Percentiles rank a stretch among this genome's conserved stretches.
These are phyloP conservation scores for Sporisorium scitamineum DNA, from an alignment of 1,284 basidiomycete genomes.

Conservation along the genomic window DNA sequence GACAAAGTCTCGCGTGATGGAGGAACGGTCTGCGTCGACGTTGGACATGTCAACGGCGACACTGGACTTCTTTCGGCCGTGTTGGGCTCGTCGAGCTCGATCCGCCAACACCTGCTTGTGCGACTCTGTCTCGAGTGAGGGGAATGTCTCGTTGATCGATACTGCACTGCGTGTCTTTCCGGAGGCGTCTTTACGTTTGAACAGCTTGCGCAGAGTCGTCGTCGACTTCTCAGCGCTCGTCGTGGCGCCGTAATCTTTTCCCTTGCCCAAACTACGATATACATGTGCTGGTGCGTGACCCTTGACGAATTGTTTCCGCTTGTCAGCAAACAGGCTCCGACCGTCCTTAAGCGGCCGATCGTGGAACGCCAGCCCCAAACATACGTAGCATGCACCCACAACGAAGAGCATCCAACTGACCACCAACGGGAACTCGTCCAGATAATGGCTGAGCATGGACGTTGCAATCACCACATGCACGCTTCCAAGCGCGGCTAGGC, in stretches of 20 bases:
- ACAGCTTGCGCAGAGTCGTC: slow-evolving; percentile 5
- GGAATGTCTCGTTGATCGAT: slow-evolving; percentile 45
- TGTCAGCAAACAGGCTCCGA: slow-evolving; percentile 21
- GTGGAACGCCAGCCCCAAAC: slow-evolving; percentile 25
- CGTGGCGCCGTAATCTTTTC: slow-evolving; percentile 13
- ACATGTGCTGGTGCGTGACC: background rate
- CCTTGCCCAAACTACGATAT: slow-evolving; percentile 8
- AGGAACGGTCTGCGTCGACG: background rate
- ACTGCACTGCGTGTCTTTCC: slow-evolving; percentile 4
- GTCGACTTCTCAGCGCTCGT: slow-evolving; percentile 7
- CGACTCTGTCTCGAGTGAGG: slow-evolving; percentile 42
- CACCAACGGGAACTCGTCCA: slow-evolving; percentile 51
- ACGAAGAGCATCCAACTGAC: slow-evolving; percentile 55
- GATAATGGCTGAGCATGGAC: slow-evolving; percentile 43
- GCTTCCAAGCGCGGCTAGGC: slow-evolving; percentile 45
- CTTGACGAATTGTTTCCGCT: slow-evolving; percentile 15
- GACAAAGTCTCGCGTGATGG: slow-evolving; percentile 33
- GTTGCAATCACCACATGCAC: slow-evolving; percentile 48
- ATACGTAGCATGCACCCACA: slow-evolving; percentile 39
- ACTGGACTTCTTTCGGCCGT: slow-evolving; percentile 17
- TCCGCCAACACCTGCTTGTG: slow-evolving; percentile 45
- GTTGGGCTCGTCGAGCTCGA: slow-evolving; percentile 29
- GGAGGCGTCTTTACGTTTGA: slow-evolving; percentile 13
- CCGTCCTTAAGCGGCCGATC: slow-evolving; percentile 23
- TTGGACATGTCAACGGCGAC: slow-evolving; percentile 40